Evolutionary conservation across 1,284 basidiomycete species (phyloP), one percentile per base, ranked within the genome.

Genomic region (Leccinum subrobustum): DNA sequence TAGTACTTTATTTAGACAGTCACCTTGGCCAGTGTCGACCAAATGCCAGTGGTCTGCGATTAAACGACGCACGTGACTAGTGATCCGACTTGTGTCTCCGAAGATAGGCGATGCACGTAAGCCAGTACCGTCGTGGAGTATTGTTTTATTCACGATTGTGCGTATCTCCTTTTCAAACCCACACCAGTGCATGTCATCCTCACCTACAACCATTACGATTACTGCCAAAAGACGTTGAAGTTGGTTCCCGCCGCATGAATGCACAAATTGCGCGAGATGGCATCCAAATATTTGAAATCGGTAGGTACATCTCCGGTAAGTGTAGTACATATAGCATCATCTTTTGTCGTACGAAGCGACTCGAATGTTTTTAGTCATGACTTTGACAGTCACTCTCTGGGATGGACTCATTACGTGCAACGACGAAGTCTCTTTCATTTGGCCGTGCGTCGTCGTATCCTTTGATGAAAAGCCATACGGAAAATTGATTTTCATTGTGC

Each of bases 391-490:
- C 56, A 63, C 31, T 3, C 25, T 29, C 35, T 68, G 67, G 69
- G 69, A 68, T 0, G 56, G 53, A 6, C 14, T 69, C 33, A 23
- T 63, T n/a, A 20, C 51, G 14, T 31, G 65, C 3, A 60, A 52
- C n/a, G 27, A 70, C 14, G 67, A 68, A 52, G 52, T 60, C 7
- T 3, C 16, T 37, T 64, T 33, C 31, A 54, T 68, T 7, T 71
- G 67, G 67, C 29, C 35, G 69, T 71, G 12, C 44, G 65, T 64
- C n/a, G 2, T 44, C 3, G 2, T 29, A 1, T 31, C 27, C 37
- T 52, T 31, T 20, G 3, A 14, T 6, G 6, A 23, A 6, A 14
- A 20, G 16, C 9, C 6, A 9, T 27, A 1, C 29, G 1, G 33
- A 59, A 59, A 31, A 2, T 5, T 54, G 7, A 48, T 35, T 39